Percentiles rank a stretch among this genome's conserved stretches.
These are phyloP conservation scores for Phaeotremella skinneri DNA, from an alignment of 768 basidiomycete genomes.

Conservation along the genomic window DNA sequence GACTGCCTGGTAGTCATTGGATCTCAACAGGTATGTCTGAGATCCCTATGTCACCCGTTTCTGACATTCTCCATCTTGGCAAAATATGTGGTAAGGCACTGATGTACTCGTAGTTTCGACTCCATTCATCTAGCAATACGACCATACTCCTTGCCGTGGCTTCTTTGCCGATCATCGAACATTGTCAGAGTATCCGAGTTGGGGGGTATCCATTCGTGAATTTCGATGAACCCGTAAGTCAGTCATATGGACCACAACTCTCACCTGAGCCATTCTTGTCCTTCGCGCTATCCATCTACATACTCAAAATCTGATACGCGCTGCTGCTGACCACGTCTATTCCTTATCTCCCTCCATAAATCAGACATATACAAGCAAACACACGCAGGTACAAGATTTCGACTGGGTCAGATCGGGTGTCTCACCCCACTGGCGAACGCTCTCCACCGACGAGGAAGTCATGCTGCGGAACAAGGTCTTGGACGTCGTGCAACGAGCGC, in stretches of 20 bases:
- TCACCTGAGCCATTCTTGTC: background rate
- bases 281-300: no score
- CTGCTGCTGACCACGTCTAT: no score
- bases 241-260: no score
- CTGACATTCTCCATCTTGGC: background rate
- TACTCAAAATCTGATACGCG: background rate
- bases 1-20: conserved; percentile 67
- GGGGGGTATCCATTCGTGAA: conserved; percentile 59
- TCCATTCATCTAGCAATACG: conserved; percentile 69
- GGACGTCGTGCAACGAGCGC: background rate
- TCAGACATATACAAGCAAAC: conserved; percentile 50
- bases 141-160: conserved; percentile 66
- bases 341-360: no score
- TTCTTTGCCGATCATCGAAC: conserved; percentile 79
- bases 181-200: conserved; percentile 65
- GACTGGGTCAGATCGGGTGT: conserved; percentile 73
- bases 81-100: background rate
- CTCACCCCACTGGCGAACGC: conserved; percentile 69
- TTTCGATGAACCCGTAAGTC: background rate
- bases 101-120: conserved; percentile 65
- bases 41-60: conserved; percentile 12
- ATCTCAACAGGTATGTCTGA: conserved; percentile 69
- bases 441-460: background rate
- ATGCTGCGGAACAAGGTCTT: background rate
- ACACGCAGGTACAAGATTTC: conserved; percentile 72